Evolutionary conservation across 176 grass and related monocot genomes (phyloP).

Genomic region (Pontederia paniculata): DNA sequence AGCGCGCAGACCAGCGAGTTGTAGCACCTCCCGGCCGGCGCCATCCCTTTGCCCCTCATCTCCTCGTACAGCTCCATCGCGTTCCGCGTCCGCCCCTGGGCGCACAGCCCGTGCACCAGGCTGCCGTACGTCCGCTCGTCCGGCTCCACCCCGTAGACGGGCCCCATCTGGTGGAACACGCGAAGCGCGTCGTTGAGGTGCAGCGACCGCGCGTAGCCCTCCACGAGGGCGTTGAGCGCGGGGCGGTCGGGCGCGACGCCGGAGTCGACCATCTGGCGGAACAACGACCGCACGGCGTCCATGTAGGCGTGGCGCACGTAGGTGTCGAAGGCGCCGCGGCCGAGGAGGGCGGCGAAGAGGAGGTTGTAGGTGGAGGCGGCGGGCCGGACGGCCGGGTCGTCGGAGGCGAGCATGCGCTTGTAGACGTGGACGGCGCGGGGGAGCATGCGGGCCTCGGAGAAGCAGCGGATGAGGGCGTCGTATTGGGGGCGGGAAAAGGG

Average conservation of each 20-base stretch:
- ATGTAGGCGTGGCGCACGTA: constrained; percentile 74
- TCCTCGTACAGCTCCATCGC: constrained; percentile 9
- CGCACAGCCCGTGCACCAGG: constrained; percentile 65
- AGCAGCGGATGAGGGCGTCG: constrained; percentile 64
- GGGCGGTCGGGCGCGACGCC: constrained; percentile 50
- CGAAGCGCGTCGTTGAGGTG: constrained; percentile 75
- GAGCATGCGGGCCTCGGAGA: constrained; percentile 49
- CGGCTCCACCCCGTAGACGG: constrained; percentile 41
- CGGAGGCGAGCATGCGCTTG: constrained; percentile 59
- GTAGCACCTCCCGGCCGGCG: background rate
- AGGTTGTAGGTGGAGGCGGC: constrained; percentile 56
- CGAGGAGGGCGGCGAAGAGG: constrained; percentile 61
- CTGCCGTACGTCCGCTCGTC: constrained; percentile 66
- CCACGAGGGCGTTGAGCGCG: constrained; percentile 57
- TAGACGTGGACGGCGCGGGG: constrained; percentile 85
- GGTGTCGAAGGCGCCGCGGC: constrained; percentile 39
- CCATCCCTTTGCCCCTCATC: constrained; percentile 14
- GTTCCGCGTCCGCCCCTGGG: constrained; percentile 34
- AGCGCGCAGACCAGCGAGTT: constrained; percentile 11
- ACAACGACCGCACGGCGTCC: constrained; percentile 63
- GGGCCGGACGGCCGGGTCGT: constrained; percentile 39
- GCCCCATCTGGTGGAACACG: constrained; percentile 75
- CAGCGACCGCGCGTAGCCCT: constrained; percentile 60
- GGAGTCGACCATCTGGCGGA: constrained; percentile 73
- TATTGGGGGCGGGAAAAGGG: constrained; percentile 31